These are phyloP conservation scores for Populus nigra DNA, from an alignment of 345 rosid species.

Conservation along the genomic window DNA sequence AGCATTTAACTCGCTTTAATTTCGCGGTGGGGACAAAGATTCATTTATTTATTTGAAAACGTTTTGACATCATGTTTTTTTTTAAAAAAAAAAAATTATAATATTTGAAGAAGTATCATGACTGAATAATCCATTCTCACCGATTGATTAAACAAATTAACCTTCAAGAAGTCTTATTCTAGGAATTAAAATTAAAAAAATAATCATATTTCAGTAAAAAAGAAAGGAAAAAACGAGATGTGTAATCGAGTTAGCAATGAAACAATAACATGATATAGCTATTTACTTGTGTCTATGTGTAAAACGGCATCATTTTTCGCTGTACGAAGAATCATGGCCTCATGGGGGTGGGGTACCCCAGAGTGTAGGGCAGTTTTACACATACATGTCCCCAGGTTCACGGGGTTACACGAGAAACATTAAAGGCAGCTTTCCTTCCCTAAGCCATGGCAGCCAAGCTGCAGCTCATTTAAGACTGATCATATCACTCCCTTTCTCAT, in stretches of 20 bases:
- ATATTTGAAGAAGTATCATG: too few species aligned
- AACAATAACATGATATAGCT: background rate
- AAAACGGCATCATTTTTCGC: background rate
- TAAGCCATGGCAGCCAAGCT: background rate
- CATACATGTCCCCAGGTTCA: conserved; percentile 14
- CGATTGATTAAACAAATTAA: too few species aligned
- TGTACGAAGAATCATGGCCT: background rate
- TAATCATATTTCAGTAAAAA: too few species aligned
- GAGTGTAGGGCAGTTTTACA: conserved; percentile 1
- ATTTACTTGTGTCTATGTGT: background rate
- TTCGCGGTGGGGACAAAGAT: too few species aligned
- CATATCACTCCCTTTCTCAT: background rate
- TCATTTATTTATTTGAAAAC: too few species aligned
- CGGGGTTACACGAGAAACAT: conserved; percentile 21
- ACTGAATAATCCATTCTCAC: too few species aligned
- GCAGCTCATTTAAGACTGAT: conserved; percentile 15
- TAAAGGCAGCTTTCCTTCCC: conserved; percentile 13
- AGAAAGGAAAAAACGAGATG: too few species aligned
- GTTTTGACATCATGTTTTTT: too few species aligned
- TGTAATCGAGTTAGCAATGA: background rate
- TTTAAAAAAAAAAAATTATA: too few species aligned
- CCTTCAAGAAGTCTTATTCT: too few species aligned
- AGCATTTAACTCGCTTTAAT: too few species aligned
- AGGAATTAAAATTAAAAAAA: too few species aligned
- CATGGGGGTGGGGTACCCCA: conserved; percentile 1